Conservation (phyloP, 192 early-diverging fungal species). For the Podochytrium sp. region DNA sequence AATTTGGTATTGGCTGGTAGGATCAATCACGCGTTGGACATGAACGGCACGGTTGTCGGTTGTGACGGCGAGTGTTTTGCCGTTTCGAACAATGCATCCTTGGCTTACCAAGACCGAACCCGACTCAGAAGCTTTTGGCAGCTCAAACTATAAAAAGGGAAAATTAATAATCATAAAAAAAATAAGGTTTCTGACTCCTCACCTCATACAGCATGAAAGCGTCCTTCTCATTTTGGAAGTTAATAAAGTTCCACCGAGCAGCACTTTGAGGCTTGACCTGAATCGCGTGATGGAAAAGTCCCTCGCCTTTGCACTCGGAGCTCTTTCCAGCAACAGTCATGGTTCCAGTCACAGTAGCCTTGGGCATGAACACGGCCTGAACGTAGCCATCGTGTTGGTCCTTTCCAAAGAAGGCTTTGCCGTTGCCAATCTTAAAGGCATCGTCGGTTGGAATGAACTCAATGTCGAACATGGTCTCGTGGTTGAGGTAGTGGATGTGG, state of each 20-base stretch:
- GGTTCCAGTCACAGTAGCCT: constrained; percentile 69
- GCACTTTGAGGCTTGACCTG: constrained; percentile 84
- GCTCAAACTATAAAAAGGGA: constrained; percentile 60
- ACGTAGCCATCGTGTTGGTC: constrained; percentile 58
- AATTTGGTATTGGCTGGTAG: constrained; percentile 79
- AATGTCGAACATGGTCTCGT: constrained; percentile 66
- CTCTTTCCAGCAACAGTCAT: constrained; percentile 69
- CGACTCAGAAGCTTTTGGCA: constrained; percentile 64
- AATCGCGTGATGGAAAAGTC: constrained; percentile 82
- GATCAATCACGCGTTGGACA: constrained; percentile 62
- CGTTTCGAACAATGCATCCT: constrained; percentile 69
- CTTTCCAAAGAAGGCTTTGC: constrained; percentile 71
- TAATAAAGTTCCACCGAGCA: constrained; percentile 83
- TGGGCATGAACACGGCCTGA: constrained; percentile 83
- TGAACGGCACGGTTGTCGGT: constrained; percentile 73
- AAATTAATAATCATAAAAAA: neutral
- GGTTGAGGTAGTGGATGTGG: constrained; percentile 49
- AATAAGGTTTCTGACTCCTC: neutral
- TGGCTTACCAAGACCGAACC: constrained; percentile 58
- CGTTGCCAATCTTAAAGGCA: constrained; percentile 82
- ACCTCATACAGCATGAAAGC: constrained; percentile 59
- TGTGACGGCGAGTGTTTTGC: constrained; percentile 70
- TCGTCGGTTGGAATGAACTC: constrained; percentile 60
- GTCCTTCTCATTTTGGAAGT: constrained; percentile 72
- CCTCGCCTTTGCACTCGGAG: constrained; percentile 51